Base-by-base conservation (phyloP, 257 asterid genomes). In the Cordia subcordata region DNA sequence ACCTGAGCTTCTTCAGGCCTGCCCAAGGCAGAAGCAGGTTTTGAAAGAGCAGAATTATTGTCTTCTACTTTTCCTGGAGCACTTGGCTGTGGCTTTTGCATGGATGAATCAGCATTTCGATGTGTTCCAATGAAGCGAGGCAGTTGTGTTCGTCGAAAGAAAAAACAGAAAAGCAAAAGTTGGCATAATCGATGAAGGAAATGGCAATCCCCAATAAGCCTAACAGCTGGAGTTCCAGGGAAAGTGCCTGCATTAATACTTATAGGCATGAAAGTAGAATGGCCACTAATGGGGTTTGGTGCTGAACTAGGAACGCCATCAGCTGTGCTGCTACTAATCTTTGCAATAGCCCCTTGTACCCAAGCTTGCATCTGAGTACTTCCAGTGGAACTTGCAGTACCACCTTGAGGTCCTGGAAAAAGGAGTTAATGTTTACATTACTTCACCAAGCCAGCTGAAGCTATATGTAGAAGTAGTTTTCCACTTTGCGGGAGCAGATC, bases 301-400 rank as follows among this genome's bases (percentile, higher is more conserved):
- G 94, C 85, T 58, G 99, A 65, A 79, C 50, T 86, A 11, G 99
- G 97, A 60, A 70, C 88, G 45, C 88, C 86, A 53, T 93, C 99
- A 21, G 86, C 76, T 47, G 91, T 84, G 66, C 85, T 82, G 67
- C 87, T 81, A 71, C 96, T 86, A 61, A 93, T 89, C 84, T 89
- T 93, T 53, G 99, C 97, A 78, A 93, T 82, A 65, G 97, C 99
- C 70, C 99, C 99, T 77, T 93, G 97, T 60, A 89, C 96, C 97
- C 99, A 93, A 49, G 96, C 96, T 68, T 93, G 95, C 83, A 89
- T 78, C 79, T 86, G 96, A 63, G 89, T 83, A 72, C 84, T 93
- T 65, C 97, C 97, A 17, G 95, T 75, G 60, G 97, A 79, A 75
- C 92, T 88, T 65, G 96, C 73, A 65, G 85, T 65, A 61, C 95